Evolutionary conservation across 2,329 filamentous ascomycete species (phyloP).

Genomic region (Aquanectria penicillioides): DNA sequence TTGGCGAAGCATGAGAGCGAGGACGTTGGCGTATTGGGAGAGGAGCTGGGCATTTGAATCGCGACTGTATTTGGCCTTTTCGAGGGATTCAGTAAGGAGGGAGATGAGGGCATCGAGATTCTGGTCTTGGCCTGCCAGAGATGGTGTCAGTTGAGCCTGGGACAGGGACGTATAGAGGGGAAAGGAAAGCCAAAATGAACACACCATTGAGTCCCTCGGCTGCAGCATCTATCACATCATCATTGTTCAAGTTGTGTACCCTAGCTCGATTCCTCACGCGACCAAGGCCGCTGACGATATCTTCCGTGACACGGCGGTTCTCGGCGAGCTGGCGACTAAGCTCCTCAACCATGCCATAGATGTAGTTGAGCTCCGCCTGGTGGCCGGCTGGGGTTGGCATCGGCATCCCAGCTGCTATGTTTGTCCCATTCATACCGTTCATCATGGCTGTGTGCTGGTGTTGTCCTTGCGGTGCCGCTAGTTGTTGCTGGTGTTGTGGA

Average conservation of each 20-base stretch:
- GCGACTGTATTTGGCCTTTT: slow-evolving; percentile 68
- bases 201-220: slow-evolving; percentile 67
- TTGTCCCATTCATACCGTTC: slow-evolving; percentile 62
- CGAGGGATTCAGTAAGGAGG: slow-evolving; percentile 68
- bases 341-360: slow-evolving; percentile 75
- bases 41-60: slow-evolving; percentile 70
- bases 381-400: slow-evolving; percentile 73
- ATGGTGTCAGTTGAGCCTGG: slow-evolving; percentile 11
- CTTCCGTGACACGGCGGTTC: slow-evolving; percentile 69
- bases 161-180: not conserved
- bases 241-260: slow-evolving; percentile 63
- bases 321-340: slow-evolving; percentile 71
- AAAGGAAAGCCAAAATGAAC: no score
- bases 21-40: slow-evolving; percentile 65
- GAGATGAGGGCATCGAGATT: slow-evolving; percentile 72
- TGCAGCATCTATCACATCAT: slow-evolving; percentile 66
- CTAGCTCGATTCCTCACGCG: slow-evolving; percentile 67
- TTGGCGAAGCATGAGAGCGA: slow-evolving; percentile 68
- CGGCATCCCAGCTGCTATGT: slow-evolving; percentile 58
- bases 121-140: slow-evolving; percentile 63
- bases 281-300: slow-evolving; percentile 71
- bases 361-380: slow-evolving; percentile 74
- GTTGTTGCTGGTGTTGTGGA: slow-evolving; percentile 31
- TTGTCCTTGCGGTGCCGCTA: slow-evolving; percentile 33
- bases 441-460: slow-evolving; percentile 47